Conservation (phyloP, 1,139 yeast species). For the Debaryomyces subglobosus region DNA sequence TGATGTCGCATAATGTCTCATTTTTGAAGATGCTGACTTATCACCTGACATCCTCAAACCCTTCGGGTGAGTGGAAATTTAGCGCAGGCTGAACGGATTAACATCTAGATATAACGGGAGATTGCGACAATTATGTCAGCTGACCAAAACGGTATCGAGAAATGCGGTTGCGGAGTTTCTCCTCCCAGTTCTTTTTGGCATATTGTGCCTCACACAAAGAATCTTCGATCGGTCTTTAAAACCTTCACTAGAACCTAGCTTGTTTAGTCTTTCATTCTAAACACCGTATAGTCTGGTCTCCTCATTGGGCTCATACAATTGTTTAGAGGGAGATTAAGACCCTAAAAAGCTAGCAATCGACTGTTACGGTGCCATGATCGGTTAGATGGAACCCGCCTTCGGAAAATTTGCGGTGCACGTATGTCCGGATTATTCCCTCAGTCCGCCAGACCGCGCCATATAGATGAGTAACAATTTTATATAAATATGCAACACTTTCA, state of each 20-base stretch:
- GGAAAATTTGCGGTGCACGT: slow-evolving; percentile 5
- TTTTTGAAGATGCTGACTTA: not conserved
- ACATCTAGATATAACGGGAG: not conserved
- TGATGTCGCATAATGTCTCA: not conserved
- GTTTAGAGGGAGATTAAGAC: not conserved
- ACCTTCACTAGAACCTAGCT: not conserved
- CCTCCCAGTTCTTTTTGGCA: not conserved
- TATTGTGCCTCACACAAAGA: not conserved
- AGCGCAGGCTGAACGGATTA: not conserved
- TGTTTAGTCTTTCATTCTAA: not conserved
- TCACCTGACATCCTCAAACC: not conserved
- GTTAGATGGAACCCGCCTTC: slow-evolving; percentile 6
- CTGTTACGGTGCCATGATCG: not conserved
- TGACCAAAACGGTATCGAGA: not conserved
- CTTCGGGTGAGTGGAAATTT: not conserved
- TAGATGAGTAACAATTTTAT: slow-evolving; percentile 6
- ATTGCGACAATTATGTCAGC: not conserved
- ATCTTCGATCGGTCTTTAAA: not conserved
- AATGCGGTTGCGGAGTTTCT: slow-evolving; percentile 1
- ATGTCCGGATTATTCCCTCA: slow-evolving; percentile 4
- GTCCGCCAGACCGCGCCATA: slow-evolving; percentile 1
- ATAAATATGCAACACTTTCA: slow-evolving; percentile 4
- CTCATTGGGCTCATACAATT: not conserved
- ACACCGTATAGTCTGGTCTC: not conserved
- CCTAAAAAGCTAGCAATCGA: not conserved